Base-by-base conservation (phyloP, 352 stramenopile species). In the Globisporangium solare region DNA sequence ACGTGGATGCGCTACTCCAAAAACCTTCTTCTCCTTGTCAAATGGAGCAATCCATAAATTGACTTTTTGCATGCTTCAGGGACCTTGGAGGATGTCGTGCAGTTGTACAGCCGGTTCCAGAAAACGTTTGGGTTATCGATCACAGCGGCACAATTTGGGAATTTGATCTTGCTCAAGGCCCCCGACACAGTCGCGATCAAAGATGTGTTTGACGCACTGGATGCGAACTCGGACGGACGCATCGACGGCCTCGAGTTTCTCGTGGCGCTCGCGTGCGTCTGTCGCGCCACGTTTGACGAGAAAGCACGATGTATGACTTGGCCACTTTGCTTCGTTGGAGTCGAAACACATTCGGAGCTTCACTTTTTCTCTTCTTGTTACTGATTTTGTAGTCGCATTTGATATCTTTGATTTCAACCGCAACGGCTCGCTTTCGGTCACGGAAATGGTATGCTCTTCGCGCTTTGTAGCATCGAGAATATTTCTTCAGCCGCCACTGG, bases 171-270 rank as follows among this genome's bases (percentile, higher is more conserved):
- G 42, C 66, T 86, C 53, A 89, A 91, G 56, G 55, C 70, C 1
- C 71, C 77, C 3, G 79, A 88, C 2, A 74, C 64, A 17, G 69
- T 93, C 14, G 73, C 71, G 11, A 71, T 79, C 42, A 77, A 85
- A 35, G 76, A 92, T 32, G 71, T 92, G 45, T 94, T 94, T 54
- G 61, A 66, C n/a, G 75, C 83, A 17, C 60, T 94, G 24, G 84
- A 94, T 58, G 51, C 66, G 31, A 91, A 91, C 57, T 64, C 65
- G 27, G 83, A 92, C 47, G 83, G 83, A 12, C 80, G 84, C 20
- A 86, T 94, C 54, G 84, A 92, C 56, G 83, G 84, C 2, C 68
- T 92, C 42, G 83, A 93, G 57, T 85, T 94, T 24, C 59, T 94
- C 24, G 79, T 76, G 3, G 76, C 80, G 18, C 61, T 92, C n/a